A percentile compares a stretch with the other conserved stretches of the same genome.
Conservation (phyloP, 2,329 filamentous ascomycete genomes). For the Fusarium sp. region DNA sequence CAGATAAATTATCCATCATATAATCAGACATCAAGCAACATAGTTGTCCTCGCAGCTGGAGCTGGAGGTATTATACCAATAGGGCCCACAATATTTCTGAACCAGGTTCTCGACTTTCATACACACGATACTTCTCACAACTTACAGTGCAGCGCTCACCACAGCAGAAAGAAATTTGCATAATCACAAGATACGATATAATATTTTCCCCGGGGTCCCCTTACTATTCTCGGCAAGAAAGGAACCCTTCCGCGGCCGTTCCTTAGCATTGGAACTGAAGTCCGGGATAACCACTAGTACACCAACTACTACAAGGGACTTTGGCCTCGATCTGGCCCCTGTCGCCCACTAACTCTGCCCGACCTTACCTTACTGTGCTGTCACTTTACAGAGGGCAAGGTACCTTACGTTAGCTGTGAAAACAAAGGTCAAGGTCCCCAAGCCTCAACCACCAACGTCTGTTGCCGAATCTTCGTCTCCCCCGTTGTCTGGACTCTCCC, state of each 20-base stretch:
- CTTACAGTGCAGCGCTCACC: not conserved
- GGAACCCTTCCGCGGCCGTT: conserved; percentile 22
- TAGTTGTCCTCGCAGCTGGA: not conserved
- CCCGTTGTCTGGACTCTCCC: conserved; percentile 46
- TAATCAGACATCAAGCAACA: not conserved
- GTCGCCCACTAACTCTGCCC: conserved; percentile 26
- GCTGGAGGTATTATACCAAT: not conserved
- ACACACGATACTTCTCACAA: not conserved
- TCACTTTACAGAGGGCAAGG: not conserved
- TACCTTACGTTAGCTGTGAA: conserved; percentile 39
- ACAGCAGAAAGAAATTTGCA: not conserved
- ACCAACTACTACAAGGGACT: conserved; percentile 48
- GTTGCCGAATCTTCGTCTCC: conserved; percentile 45
- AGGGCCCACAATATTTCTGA: conserved; percentile 14
- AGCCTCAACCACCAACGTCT: conserved; percentile 53
- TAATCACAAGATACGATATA: not conserved
- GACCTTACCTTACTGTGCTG: not conserved
- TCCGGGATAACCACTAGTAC: not conserved
- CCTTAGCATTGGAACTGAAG: conserved; percentile 2
- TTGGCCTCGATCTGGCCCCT: conserved; percentile 28
- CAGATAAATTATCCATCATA: not conserved
- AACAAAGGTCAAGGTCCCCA: conserved; percentile 51
- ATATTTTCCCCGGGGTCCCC: not conserved
- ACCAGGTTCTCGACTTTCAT: not conserved
- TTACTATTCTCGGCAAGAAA: conserved; percentile 4